phyloP scores from a whole-genome alignment of 805 yeast species.

The Starmerella lactis-condensi region DNA sequence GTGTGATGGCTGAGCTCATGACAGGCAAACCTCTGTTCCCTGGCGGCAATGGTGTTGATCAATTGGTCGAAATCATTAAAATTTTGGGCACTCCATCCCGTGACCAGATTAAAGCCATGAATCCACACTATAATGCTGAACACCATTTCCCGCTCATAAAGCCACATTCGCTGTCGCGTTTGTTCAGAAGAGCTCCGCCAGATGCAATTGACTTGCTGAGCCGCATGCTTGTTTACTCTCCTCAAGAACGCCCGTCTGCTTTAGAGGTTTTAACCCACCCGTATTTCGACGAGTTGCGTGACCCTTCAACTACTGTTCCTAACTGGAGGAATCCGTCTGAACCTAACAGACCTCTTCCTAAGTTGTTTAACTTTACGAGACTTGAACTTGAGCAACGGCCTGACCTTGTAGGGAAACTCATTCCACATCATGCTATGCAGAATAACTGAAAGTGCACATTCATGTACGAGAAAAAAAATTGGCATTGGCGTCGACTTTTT shows the following conservation, averaged over 20 bases:
- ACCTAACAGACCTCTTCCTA: constrained; percentile 60
- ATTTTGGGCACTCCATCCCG: constrained; percentile 87
- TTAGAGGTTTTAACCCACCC: constrained; percentile 69
- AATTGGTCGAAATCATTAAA: constrained; percentile 87
- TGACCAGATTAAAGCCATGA: constrained; percentile 85
- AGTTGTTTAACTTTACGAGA: constrained; percentile 55
- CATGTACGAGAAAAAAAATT: too few relatives aligned
- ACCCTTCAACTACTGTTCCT: constrained; percentile 27
- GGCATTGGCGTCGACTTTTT: background rate
- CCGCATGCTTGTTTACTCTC: constrained; percentile 75
- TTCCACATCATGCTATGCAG: constrained; percentile 27
- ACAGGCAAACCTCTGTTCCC: constrained; percentile 95
- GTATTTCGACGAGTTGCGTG: constrained; percentile 73
- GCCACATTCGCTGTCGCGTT: constrained; percentile 39
- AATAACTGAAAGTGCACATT: too few relatives aligned
- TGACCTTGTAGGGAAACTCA: constrained; percentile 24
- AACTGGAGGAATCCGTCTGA: constrained; percentile 39
- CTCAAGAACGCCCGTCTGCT: constrained; percentile 64
- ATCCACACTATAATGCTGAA: constrained; percentile 80
- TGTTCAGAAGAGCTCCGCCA: constrained; percentile 59
- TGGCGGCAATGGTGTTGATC: constrained; percentile 95
- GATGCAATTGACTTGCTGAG: constrained; percentile 73
- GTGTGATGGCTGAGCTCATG: constrained; percentile 93
- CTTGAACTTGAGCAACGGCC: constrained; percentile 36
- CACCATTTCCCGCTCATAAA: constrained; percentile 66